A percentile compares a stretch with the other conserved stretches of the same genome.
Conservation (phyloP, 169 alveolate species). For the Babesia sp. region DNA sequence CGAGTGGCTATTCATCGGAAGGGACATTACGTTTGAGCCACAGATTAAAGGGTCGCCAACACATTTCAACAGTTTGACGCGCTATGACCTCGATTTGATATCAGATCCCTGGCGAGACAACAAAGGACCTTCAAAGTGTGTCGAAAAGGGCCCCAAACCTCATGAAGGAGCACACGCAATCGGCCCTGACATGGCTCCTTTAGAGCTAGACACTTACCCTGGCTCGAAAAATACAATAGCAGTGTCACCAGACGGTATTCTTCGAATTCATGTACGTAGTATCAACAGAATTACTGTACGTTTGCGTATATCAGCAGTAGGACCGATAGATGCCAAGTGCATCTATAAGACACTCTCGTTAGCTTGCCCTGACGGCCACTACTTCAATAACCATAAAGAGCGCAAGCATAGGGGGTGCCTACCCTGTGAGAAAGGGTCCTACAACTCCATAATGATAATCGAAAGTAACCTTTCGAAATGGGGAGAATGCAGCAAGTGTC, state of each 20-base stretch:
- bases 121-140: neutral
- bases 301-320: slow-evolving; percentile 43
- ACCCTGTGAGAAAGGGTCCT: slow-evolving; percentile 75
- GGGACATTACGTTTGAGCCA: slow-evolving; percentile 15
- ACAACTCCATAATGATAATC: slow-evolving; percentile 69
- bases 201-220: neutral
- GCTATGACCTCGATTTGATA: slow-evolving; percentile 45
- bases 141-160: neutral
- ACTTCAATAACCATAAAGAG: slow-evolving; percentile 27
- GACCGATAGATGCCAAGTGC: slow-evolving; percentile 45
- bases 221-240: neutral
- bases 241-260: slow-evolving; percentile 19
- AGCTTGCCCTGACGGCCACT: slow-evolving; percentile 51
- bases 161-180: neutral
- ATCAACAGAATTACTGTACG: slow-evolving; percentile 2
- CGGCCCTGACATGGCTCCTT: slow-evolving; percentile 18
- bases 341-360: slow-evolving; percentile 15
- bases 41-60: neutral
- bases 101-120: neutral
- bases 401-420: slow-evolving; percentile 70
- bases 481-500: slow-evolving; percentile 65
- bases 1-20: slow-evolving; percentile 48
- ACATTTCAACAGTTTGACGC: slow-evolving; percentile 6
- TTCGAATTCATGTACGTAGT: slow-evolving; percentile 6
- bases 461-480: slow-evolving; percentile 31